Evolutionary conservation across 2,329 filamentous ascomycete species (phyloP), one percentile per base, ranked within the genome.

Genomic region (Colletotrichum sp.): DNA sequence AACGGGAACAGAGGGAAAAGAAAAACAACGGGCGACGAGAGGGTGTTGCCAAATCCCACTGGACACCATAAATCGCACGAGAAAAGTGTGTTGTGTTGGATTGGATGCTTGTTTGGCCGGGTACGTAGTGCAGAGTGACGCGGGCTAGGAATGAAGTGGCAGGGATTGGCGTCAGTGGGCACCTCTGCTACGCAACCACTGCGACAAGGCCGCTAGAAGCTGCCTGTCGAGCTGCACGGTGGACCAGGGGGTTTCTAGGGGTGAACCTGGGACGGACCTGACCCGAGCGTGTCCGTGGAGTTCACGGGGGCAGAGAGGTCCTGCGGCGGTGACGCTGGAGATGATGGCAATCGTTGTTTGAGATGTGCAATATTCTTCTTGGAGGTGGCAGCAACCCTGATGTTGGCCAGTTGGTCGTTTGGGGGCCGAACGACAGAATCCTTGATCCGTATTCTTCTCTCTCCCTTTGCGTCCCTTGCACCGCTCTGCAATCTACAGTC

Each of bases 21-120:
- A 33, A 43, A 58, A 29, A 27, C 31, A 33, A 43, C 16, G 15
- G 33, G 24, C 24, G 68, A 61, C 47, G 34, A 73, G 71, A 73
- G 68, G 55, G 71, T 73, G 62, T 73, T 43, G 68, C 66, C 71
- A 34, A 67, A 61, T 66, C 33, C 62, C 68, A 66, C 24, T 27
- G 24, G 24, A 27, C 68, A 66, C 62, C 27, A 58, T 57, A 18
- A 71, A 66, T 71, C 62, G 68, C 71, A 73, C 68, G 62, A 67
- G 68, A 66, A 71, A 66, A 73, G 57, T 66, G 69, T 67, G 69
- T 47, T 64, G 33, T 21, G 58, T 58, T 71, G 71, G 68, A 73
- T 66, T 73, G 71, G 67, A 57, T 71, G 62, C 29, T 64, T 71
- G 62, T 29, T 71, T 70, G 67, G 54, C 54, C 43, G 18, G 43